Conservation (phyloP, 169 alveolate species). For the Eimeria sp. region DNA sequence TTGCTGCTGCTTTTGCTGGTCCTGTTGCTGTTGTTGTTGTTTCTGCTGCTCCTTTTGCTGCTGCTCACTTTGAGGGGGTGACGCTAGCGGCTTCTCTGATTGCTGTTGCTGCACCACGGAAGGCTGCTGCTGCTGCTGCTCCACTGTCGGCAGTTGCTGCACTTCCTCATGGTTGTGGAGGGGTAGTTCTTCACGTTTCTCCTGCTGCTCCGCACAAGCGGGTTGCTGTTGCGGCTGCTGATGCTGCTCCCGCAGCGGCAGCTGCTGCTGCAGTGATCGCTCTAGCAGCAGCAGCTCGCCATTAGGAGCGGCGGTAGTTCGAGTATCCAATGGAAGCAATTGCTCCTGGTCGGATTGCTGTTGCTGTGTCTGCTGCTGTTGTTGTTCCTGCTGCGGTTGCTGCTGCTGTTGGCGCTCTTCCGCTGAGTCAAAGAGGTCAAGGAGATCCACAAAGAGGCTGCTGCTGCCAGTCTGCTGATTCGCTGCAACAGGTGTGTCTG, state of each 20-base stretch:
- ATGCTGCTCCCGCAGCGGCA: neutral
- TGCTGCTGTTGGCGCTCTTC: conserved; percentile 29
- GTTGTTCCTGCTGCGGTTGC: neutral
- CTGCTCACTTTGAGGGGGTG: neutral
- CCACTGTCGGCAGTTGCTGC: neutral
- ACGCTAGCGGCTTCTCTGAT: neutral
- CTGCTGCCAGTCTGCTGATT: neutral
- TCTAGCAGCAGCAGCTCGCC: neutral
- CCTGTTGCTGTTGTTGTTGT: no score
- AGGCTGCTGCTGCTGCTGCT: no score
- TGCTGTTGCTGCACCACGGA: neutral
- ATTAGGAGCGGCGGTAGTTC: neutral
- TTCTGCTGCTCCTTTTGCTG: no score
- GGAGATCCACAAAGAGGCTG: neutral
- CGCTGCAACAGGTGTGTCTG: conserved; percentile 1
- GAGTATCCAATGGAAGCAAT: neutral
- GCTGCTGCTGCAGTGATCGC: conserved; percentile 34
- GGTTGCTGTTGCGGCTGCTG: conserved; percentile 4
- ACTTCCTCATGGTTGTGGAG: neutral
- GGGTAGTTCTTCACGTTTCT: neutral
- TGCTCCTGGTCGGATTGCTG: conserved; percentile 3
- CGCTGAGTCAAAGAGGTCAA: conserved; percentile 15
- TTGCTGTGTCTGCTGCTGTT: conserved; percentile 4
- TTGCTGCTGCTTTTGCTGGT: neutral
- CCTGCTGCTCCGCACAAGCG: neutral